A percentile compares a stretch with the other conserved stretches of the same genome.
Conservation (phyloP, 805 yeast genomes). For the Ogataea nonfermentans region DNA sequence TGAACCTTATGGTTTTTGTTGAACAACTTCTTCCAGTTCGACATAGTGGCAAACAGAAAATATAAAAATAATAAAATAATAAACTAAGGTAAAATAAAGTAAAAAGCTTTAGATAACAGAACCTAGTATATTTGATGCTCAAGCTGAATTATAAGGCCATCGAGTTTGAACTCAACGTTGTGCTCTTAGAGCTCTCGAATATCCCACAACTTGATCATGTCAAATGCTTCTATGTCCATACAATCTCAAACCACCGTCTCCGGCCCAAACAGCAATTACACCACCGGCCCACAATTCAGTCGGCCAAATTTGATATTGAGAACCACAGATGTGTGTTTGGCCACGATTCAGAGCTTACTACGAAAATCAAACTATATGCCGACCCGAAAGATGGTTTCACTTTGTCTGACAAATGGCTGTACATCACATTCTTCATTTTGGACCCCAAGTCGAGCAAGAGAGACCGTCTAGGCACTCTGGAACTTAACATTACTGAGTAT, state of each 20-base stretch:
- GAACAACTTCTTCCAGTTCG: conserved; percentile 34
- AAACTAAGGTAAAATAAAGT: not conserved
- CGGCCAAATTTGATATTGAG: conserved; percentile 43
- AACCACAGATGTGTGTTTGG: conserved; percentile 55
- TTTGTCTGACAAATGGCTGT: conserved; percentile 43
- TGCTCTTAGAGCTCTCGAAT: conserved; percentile 71
- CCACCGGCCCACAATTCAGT: conserved; percentile 33
- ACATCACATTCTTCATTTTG: conserved; percentile 38
- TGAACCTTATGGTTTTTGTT: conserved; percentile 22
- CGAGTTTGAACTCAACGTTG: conserved; percentile 55
- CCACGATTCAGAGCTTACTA: conserved; percentile 16
- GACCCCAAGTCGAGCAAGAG: conserved; percentile 34
- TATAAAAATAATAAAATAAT: not conserved
- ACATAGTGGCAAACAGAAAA: conserved; percentile 25
- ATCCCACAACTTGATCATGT: conserved; percentile 75
- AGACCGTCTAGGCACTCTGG: conserved; percentile 61
- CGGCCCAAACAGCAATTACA: conserved; percentile 11
- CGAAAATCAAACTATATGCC: conserved; percentile 39
- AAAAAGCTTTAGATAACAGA: not conserved
- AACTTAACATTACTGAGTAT: conserved; percentile 71
- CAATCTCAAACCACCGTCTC: conserved; percentile 16
- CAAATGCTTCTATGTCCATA: conserved; percentile 52
- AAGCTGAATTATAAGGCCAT: conserved; percentile 26
- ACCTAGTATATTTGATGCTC: conserved; percentile 5
- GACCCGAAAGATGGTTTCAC: conserved; percentile 36